Base-by-base conservation (phyloP, 169 alveolate genomes). In the Theileria annulata region DNA sequence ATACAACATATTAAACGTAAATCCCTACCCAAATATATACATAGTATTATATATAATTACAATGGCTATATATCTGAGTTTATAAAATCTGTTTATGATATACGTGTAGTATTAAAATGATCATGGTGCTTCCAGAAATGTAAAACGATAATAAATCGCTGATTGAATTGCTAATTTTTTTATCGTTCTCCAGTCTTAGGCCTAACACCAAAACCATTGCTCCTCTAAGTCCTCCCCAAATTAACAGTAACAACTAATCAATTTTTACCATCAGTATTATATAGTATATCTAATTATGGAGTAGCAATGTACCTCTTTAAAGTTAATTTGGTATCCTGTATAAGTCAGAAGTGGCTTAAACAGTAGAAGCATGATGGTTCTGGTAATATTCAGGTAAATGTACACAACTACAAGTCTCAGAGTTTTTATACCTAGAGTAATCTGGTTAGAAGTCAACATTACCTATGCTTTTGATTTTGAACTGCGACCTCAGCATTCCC, bases 171-270 rank as follows among this genome's bases (percentile, higher is more conserved):
- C 88, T 84, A 48, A 95, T 88, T 48, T 85, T 88, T 13, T 76
- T 71, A 62, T 93, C 98, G 23, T 93, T 94, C 71, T 93, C 97
- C 27, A 96, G 88, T 23, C 96, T 92, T 70, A 96, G 87, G 0
- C 97, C 98, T 25, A 96, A 76, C 25, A 95, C 96, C 87, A 96
- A 78, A 30, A 93, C 95, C 23, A 96, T 93, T 68, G 97, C 98
- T 0, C 98, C 98, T 33, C 98, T 86, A 25, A 96, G 87, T 13
- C 98, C 98, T 0, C 98, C 98, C 95, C 96, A 95, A 21, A 93
- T 85, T 60, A 96, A 86, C 63, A 96, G 77, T 30, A 94, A 74
- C 56, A 68, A 60, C 87, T 78, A 48, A 56, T 56, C 8, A 42
- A 3, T 10, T 42, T n/a, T n/a, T 42, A 3, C 51, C 51, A 42